Percentiles rank a stretch among this genome's conserved stretches.
phyloP scores from a whole-genome alignment of 1,284 basidiomycete genomes.

The Coniophora puteana region DNA sequence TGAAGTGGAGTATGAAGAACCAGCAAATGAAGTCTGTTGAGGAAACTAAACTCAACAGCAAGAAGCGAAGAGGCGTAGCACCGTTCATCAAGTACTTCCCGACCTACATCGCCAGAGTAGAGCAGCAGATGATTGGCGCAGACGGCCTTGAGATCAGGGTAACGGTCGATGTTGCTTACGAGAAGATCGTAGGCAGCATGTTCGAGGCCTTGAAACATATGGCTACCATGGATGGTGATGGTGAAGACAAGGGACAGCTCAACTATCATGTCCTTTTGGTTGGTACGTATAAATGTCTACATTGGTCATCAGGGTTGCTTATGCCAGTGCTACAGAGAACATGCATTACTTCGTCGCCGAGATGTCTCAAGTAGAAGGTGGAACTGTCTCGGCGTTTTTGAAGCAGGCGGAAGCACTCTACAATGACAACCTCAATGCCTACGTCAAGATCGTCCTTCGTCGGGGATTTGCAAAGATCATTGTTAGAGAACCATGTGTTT shows the following conservation, averaged over 20 bases:
- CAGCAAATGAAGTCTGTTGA: conserved; percentile 91
- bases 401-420: conserved; percentile 81
- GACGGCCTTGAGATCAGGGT: conserved; percentile 77
- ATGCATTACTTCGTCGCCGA: conserved; percentile 93
- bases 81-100: conserved; percentile 94
- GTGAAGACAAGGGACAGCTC: conserved; percentile 93
- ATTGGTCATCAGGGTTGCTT: neutral
- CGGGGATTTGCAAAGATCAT: conserved; percentile 87
- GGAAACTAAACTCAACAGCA: conserved; percentile 85
- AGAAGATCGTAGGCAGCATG: conserved; percentile 84
- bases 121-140: conserved; percentile 79
- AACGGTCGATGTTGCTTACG: conserved; percentile 82
- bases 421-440: conserved; percentile 82
- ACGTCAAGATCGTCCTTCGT: conserved; percentile 85
- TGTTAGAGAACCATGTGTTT: conserved; percentile 46
- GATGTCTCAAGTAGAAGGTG: conserved; percentile 65
- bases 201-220: conserved; percentile 93
- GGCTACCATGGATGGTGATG: conserved; percentile 87
- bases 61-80: conserved; percentile 91
- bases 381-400: conserved; percentile 66
- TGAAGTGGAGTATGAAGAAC: conserved; percentile 41
- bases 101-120: conserved; percentile 80
- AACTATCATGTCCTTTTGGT: conserved; percentile 97
- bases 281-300: conserved; percentile 50
- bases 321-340: conserved; percentile 63